phyloP scores from a whole-genome alignment of 116 monocot species.

The Trichopus zeylanicus region DNA sequence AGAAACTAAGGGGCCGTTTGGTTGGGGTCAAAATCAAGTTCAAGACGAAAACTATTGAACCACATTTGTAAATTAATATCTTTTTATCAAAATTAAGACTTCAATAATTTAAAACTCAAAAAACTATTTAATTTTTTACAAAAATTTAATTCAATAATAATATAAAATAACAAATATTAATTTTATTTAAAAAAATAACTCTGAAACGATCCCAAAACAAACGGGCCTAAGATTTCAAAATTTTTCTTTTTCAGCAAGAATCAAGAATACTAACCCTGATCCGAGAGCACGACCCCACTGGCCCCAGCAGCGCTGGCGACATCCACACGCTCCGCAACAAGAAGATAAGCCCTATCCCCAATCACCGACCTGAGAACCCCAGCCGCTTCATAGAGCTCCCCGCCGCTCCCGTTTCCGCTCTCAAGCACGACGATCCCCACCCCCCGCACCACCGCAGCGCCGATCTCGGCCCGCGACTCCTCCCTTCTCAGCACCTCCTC shows the following conservation, averaged over 20 bases:
- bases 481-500: constrained; percentile 36
- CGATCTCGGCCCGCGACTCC: constrained; percentile 17
- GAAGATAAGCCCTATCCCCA: constrained; percentile 72
- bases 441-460: constrained; percentile 33
- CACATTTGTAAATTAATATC: too few species aligned
- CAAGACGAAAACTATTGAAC: too few species aligned
- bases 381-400: constrained; percentile 73
- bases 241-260: too few species aligned
- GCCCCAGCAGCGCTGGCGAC: constrained; percentile 82
- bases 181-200: too few species aligned
- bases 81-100: too few species aligned
- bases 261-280: constrained; percentile 48
- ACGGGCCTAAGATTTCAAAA: neutral
- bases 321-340: constrained; percentile 82
- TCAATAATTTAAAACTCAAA: too few species aligned
- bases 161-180: too few species aligned
- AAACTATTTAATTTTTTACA: too few species aligned
- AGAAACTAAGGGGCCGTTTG: too few species aligned
- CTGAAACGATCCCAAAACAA: too few species aligned
- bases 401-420: constrained; percentile 43
- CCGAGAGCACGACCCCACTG: constrained; percentile 73
- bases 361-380: constrained; percentile 49
- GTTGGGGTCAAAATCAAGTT: too few species aligned
- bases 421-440: constrained; percentile 58
- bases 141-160: too few species aligned